These are phyloP conservation scores for Fusarium gaditjirri DNA, from an alignment of 2,329 filamentous ascomycete species.

Conservation along the genomic window DNA sequence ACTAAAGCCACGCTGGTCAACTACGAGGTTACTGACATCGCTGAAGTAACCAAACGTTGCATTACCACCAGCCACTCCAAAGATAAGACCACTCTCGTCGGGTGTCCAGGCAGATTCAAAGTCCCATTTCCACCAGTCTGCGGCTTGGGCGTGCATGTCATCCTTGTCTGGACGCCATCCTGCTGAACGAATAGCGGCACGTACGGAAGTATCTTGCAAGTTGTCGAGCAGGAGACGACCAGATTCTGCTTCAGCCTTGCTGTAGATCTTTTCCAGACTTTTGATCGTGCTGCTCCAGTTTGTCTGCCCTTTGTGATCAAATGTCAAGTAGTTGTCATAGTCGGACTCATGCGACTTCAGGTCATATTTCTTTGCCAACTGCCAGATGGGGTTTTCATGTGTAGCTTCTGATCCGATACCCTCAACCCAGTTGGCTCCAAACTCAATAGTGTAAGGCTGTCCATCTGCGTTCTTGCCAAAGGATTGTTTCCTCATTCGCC, in stretches of 20 bases:
- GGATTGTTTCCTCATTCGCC: slow-evolving; percentile 65
- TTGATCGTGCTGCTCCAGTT: slow-evolving; percentile 64
- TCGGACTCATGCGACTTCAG: slow-evolving; percentile 68
- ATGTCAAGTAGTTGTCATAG: slow-evolving; percentile 67
- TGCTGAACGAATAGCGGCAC: slow-evolving; percentile 66
- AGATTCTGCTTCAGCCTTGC: slow-evolving; percentile 60
- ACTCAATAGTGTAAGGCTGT: slow-evolving; percentile 67
- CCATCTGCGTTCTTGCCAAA: slow-evolving; percentile 65
- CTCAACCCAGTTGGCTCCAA: slow-evolving; percentile 73
- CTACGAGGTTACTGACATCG: slow-evolving; percentile 70
- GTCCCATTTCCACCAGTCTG: slow-evolving; percentile 68
- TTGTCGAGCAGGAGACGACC: slow-evolving; percentile 68
- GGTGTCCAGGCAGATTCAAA: slow-evolving; percentile 69
- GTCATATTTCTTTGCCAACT: slow-evolving; percentile 67
- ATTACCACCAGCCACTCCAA: slow-evolving; percentile 66
- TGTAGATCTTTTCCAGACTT: slow-evolving; percentile 60
- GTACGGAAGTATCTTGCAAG: slow-evolving; percentile 69
- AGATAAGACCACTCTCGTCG: slow-evolving; percentile 65
- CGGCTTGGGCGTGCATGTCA: slow-evolving; percentile 61
- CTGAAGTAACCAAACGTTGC: slow-evolving; percentile 71
- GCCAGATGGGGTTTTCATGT: slow-evolving; percentile 71
- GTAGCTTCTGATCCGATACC: slow-evolving; percentile 34
- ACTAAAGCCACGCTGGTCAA: slow-evolving; percentile 71
- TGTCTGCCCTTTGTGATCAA: slow-evolving; percentile 64
- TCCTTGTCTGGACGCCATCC: slow-evolving; percentile 70